Percentiles rank a stretch among this genome's conserved stretches.
Conservation (phyloP, 2,329 filamentous ascomycete species). For the Apiospora kogelbergensis region DNA sequence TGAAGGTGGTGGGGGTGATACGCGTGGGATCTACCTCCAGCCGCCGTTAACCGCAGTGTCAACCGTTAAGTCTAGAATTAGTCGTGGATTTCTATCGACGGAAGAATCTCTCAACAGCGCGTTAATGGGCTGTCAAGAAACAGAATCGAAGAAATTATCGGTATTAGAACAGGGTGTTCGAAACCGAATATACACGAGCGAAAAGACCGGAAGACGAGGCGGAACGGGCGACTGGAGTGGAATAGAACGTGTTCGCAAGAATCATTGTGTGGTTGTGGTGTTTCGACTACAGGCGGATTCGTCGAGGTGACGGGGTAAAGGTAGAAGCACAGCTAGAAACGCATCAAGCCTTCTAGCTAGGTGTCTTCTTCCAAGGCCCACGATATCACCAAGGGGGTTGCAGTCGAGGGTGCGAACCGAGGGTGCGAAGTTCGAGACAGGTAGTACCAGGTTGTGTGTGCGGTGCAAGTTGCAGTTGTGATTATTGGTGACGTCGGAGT, state of each 20-base stretch:
- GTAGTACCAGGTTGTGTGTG: conserved; percentile 3
- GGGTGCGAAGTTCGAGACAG: background rate
- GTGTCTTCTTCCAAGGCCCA: conserved; percentile 27
- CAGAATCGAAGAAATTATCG: conserved; percentile 41
- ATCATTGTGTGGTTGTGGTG: conserved; percentile 50
- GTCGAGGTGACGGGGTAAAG: conserved; percentile 30
- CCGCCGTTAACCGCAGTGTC: conserved; percentile 54
- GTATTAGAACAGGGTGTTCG: conserved; percentile 41
- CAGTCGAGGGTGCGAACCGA: background rate
- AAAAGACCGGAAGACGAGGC: conserved; percentile 61
- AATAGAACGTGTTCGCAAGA: conserved; percentile 50
- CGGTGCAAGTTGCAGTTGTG: conserved; percentile 11
- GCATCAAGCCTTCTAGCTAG: conserved; percentile 23
- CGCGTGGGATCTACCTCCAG: conserved; percentile 44
- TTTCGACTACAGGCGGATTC: conserved; percentile 30
- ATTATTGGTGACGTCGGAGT: conserved; percentile 13
- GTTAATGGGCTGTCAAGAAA: conserved; percentile 34
- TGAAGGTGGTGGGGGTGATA: conserved; percentile 34
- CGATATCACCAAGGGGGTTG: conserved; percentile 16
- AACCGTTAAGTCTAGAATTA: conserved; percentile 31
- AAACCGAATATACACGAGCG: conserved; percentile 52
- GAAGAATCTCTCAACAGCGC: conserved; percentile 43
- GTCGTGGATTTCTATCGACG: conserved; percentile 42
- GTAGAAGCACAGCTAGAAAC: conserved; percentile 31
- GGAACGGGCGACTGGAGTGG: conserved; percentile 63